Percentiles rank a stretch among this genome's conserved stretches.
Conservation (phyloP, 2,329 filamentous ascomycete genomes). For the Parastagonospora avenae region DNA sequence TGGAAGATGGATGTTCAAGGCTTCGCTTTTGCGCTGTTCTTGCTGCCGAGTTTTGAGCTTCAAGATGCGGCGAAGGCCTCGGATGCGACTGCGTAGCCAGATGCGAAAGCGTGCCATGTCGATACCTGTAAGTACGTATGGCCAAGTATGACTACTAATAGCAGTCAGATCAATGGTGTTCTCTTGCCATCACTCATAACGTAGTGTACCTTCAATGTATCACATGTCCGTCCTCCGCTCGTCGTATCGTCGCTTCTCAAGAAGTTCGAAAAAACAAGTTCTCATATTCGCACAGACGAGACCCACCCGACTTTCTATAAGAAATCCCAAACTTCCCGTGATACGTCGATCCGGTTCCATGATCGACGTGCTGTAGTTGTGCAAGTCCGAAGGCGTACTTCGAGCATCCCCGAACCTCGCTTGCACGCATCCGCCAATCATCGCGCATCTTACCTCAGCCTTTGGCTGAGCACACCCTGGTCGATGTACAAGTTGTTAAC, state of each 20-base stretch:
- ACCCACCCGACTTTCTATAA: background rate
- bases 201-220: background rate
- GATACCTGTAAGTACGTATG: background rate
- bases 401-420: background rate
- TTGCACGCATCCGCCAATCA: background rate
- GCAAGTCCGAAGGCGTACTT: background rate
- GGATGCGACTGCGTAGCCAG: constrained; percentile 14
- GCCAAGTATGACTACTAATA: too few relatives aligned
- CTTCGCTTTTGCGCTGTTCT: background rate
- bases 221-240: background rate
- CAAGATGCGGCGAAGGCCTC: constrained; percentile 2
- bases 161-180: background rate
- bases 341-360: background rate
- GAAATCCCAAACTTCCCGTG: background rate
- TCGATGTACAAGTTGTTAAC: background rate
- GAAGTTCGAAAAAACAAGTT: background rate
- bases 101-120: constrained; percentile 13
- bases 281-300: background rate
- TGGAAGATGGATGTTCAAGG: background rate
- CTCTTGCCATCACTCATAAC: too few relatives aligned
- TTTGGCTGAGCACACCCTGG: background rate
- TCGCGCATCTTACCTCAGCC: background rate
- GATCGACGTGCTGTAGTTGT: background rate
- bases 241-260: background rate
- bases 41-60: background rate